Percentiles rank a stretch among this genome's conserved stretches.
Evolutionary conservation across 2,329 filamentous ascomycete genomes (phyloP).

Genomic region (Diaporthe caulivora): DNA sequence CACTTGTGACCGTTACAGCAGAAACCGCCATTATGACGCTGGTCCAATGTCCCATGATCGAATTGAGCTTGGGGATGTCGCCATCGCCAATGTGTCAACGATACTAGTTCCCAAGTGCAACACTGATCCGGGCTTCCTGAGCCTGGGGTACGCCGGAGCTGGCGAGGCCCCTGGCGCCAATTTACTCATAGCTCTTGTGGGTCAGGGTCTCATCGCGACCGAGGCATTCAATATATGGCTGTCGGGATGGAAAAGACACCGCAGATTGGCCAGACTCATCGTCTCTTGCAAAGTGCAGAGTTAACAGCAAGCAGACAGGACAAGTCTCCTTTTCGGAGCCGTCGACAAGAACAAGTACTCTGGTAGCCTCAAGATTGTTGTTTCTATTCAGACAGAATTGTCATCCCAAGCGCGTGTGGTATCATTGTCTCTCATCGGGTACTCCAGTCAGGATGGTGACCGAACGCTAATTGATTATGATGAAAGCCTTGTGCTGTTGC

Average conservation of each 20-base stretch:
- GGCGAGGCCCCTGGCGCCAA: neutral
- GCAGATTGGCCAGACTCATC: neutral
- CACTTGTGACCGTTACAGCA: neutral
- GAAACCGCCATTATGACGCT: neutral
- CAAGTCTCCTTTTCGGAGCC: neutral
- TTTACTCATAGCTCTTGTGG: neutral
- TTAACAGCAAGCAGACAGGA: neutral
- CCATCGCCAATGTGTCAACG: neutral
- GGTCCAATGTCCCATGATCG: neutral
- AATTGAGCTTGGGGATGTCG: neutral
- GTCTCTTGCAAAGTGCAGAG: neutral
- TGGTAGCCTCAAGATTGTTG: neutral
- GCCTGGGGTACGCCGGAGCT: neutral
- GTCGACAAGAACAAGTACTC: neutral
- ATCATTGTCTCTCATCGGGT: neutral
- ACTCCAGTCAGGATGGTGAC: neutral
- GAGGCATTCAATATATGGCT: neutral
- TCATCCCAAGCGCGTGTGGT: neutral
- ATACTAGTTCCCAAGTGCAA: neutral
- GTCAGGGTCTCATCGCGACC: conserved; percentile 4
- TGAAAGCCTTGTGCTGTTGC: neutral
- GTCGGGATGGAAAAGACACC: neutral
- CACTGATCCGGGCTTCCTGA: neutral
- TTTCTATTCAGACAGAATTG: neutral
- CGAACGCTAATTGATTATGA: neutral